phyloP scores from a whole-genome alignment of 495 filamentous ascomycete species.

The Pyrenopolyporus hunteri region DNA sequence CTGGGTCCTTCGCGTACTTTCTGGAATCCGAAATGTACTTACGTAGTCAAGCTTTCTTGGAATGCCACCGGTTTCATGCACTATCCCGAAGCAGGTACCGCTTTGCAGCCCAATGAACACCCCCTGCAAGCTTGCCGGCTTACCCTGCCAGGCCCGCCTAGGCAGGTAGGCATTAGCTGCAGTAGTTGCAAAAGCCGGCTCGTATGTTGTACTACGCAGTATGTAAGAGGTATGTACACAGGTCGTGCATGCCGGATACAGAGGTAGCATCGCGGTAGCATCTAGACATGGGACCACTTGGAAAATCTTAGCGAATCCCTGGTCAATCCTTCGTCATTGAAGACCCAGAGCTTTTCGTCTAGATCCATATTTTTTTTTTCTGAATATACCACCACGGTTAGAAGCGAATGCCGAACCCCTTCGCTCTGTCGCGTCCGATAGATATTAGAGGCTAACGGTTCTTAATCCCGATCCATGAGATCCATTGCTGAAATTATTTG shows the following conservation, averaged over 20 bases:
- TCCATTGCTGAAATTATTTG: slow-evolving; percentile 10
- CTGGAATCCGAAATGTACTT: slow-evolving; percentile 35
- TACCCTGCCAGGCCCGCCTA: too few relatives aligned
- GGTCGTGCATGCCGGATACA: too few relatives aligned
- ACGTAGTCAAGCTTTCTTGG: slow-evolving; percentile 50
- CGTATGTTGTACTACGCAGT: too few relatives aligned
- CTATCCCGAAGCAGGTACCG: slow-evolving; percentile 16
- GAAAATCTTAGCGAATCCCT: slow-evolving; percentile 16
- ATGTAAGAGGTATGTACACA: too few relatives aligned
- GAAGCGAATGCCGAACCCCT: slow-evolving; percentile 38
- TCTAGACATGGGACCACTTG: too few relatives aligned
- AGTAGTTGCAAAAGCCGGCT: not conserved
- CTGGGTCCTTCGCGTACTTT: slow-evolving; percentile 22
- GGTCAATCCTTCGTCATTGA: slow-evolving; percentile 33
- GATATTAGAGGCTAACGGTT: slow-evolving; percentile 20
- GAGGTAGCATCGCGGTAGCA: too few relatives aligned
- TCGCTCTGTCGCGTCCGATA: slow-evolving; percentile 12
- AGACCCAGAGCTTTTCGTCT: slow-evolving; percentile 6
- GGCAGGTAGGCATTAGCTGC: too few relatives aligned
- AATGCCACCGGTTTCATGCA: slow-evolving; percentile 48
- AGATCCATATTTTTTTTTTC: slow-evolving; percentile 23
- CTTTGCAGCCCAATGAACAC: slow-evolving; percentile 7
- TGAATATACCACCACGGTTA: slow-evolving; percentile 5
- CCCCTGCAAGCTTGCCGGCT: not conserved
- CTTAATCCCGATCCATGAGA: slow-evolving; percentile 16